Conservation (phyloP, 306 rosid genomes). For the Carpinus viminea region DNA sequence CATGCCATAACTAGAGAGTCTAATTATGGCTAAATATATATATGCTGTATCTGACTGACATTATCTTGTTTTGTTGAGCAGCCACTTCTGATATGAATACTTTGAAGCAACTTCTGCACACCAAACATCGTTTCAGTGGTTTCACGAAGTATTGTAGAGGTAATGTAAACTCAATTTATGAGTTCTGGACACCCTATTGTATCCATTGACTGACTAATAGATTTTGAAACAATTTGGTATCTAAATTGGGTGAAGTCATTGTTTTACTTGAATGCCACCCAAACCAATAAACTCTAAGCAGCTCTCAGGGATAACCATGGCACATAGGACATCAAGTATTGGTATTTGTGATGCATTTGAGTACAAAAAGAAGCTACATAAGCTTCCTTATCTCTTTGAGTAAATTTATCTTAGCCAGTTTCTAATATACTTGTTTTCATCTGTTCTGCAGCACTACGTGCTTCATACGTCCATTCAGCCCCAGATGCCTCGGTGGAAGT, state of each 20-base stretch:
- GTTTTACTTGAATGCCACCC: neutral
- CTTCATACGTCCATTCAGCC: constrained; percentile 46
- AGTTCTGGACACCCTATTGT: neutral
- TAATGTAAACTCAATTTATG: constrained; percentile 25
- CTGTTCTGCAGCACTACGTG: constrained; percentile 44
- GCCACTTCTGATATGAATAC: constrained; percentile 41
- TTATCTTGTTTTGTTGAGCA: constrained; percentile 10
- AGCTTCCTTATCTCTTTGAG: constrained; percentile 8
- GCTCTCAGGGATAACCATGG: neutral
- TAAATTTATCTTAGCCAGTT: constrained; percentile 10
- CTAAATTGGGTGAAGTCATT: neutral
- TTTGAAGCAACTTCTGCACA: constrained; percentile 39
- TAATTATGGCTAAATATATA: no score
- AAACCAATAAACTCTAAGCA: neutral
- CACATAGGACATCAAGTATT: neutral
- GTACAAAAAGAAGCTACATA: neutral
- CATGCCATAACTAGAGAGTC: no score
- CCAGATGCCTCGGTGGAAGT: constrained; percentile 48
- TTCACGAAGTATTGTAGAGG: constrained; percentile 48
- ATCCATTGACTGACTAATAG: neutral
- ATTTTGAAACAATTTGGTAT: neutral
- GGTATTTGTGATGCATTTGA: neutral
- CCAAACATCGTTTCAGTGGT: constrained; percentile 25
- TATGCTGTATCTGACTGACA: no score
- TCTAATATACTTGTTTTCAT: constrained; percentile 23